phyloP scores from a whole-genome alignment of 2,329 filamentous ascomycete genomes.

The Neonectria hederae region DNA sequence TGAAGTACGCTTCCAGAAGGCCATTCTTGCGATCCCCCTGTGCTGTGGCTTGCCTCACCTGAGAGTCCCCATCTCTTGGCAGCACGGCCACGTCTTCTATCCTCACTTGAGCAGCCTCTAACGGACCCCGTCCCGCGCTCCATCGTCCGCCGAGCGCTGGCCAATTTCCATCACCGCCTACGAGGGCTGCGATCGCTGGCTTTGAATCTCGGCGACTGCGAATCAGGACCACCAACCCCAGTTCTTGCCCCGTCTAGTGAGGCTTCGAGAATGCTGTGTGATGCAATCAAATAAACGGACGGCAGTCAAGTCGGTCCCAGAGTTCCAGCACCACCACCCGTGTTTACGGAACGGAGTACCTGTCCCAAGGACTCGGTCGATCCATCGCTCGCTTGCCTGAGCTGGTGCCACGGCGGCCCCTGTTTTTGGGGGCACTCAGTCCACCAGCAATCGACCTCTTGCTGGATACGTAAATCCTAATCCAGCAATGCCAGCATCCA shows the following conservation, averaged over 20 bases:
- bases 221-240: conserved; percentile 14
- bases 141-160: conserved; percentile 21
- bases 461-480: neutral
- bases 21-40: conserved; percentile 29
- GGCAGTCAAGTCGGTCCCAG: conserved; percentile 1
- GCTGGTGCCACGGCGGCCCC: conserved; percentile 10
- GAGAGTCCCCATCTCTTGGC: conserved; percentile 34
- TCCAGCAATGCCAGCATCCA: conserved; percentile 9
- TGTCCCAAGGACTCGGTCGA: conserved; percentile 25
- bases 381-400: conserved; percentile 27
- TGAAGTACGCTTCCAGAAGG: conserved; percentile 38
- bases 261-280: conserved; percentile 15
- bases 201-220: conserved; percentile 42
- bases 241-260: conserved; percentile 1
- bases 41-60: conserved; percentile 43
- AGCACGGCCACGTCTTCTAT: conserved; percentile 24
- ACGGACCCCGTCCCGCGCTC: neutral
- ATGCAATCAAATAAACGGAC: conserved; percentile 20
- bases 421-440: neutral
- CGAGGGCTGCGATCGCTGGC: conserved; percentile 9
- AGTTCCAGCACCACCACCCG: conserved; percentile 2
- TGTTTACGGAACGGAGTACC: conserved; percentile 11
- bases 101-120: neutral
- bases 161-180: conserved; percentile 38
- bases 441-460: neutral